Evolutionary conservation across 306 rosid genomes (phyloP).

Genomic region (Adenanthera pavonina): DNA sequence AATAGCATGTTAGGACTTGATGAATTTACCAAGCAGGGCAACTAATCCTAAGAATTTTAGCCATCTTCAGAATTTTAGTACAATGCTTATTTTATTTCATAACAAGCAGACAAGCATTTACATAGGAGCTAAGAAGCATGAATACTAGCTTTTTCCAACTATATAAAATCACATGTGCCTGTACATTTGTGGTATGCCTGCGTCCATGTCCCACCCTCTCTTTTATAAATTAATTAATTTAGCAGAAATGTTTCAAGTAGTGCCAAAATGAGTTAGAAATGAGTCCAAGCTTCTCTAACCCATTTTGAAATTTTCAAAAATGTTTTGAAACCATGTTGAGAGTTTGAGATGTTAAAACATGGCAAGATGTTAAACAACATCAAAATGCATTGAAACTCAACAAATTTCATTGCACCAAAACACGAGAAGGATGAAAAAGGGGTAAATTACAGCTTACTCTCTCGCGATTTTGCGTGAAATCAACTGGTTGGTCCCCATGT

Average conservation of each 20-base stretch:
- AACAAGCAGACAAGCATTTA: conserved; percentile 6
- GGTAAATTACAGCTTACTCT: too few species aligned
- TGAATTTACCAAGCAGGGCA: neutral
- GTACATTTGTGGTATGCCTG: neutral
- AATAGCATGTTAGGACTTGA: neutral
- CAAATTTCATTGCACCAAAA: neutral
- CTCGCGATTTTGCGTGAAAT: too few species aligned
- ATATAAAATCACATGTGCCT: neutral
- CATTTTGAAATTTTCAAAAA: neutral
- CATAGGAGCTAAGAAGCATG: neutral
- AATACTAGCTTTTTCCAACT: neutral
- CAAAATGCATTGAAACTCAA: neutral
- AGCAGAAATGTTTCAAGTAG: neutral
- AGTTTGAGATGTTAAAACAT: neutral
- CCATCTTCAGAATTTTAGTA: neutral
- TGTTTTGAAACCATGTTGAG: neutral
- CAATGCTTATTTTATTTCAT: conserved; percentile 15
- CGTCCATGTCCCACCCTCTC: neutral
- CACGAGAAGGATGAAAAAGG: neutral
- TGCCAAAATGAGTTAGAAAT: neutral
- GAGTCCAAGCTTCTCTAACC: neutral
- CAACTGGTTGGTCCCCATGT: too few species aligned
- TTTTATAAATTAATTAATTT: neutral
- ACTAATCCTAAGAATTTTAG: neutral
- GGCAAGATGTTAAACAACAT: neutral